Evolutionary conservation across 768 basidiomycete species (phyloP).

Genomic region (Paxillus involutus): DNA sequence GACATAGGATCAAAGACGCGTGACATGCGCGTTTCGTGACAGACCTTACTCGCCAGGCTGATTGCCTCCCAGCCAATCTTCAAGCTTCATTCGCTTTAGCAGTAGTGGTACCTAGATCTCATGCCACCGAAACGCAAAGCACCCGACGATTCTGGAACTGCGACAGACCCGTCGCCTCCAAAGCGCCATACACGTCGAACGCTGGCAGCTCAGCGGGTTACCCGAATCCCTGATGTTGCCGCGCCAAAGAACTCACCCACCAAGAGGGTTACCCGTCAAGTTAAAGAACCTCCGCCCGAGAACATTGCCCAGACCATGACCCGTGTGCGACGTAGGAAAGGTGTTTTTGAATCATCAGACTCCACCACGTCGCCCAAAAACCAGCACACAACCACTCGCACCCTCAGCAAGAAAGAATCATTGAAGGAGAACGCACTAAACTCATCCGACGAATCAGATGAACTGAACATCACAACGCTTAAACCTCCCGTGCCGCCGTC

Average conservation of each 20-base stretch:
- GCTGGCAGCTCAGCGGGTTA: background rate
- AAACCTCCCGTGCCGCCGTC: constrained; percentile 12
- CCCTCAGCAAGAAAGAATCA: background rate
- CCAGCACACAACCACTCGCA: background rate
- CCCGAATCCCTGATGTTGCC: background rate
- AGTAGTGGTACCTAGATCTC: background rate
- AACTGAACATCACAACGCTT: constrained; percentile 25
- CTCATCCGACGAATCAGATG: constrained; percentile 23
- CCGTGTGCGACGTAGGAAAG: background rate
- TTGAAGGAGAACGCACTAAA: background rate
- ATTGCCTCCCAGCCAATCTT: too few relatives aligned
- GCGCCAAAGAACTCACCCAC: background rate
- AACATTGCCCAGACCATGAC: background rate
- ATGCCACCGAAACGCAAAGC: constrained; percentile 46
- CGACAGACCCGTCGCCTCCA: constrained; percentile 23
- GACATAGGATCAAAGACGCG: constrained; percentile 27
- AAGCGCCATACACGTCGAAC: constrained; percentile 35
- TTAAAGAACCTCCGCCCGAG: background rate
- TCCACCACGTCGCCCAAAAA: background rate
- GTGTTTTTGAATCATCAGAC: background rate
- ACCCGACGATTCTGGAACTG: constrained; percentile 12
- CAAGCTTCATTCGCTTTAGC: too few relatives aligned
- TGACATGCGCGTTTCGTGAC: constrained; percentile 11
- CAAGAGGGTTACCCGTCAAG: background rate
- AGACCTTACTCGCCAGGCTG: too few relatives aligned